phyloP scores from a whole-genome alignment of 768 basidiomycete species.

The Xerocomellus amylosporus region DNA sequence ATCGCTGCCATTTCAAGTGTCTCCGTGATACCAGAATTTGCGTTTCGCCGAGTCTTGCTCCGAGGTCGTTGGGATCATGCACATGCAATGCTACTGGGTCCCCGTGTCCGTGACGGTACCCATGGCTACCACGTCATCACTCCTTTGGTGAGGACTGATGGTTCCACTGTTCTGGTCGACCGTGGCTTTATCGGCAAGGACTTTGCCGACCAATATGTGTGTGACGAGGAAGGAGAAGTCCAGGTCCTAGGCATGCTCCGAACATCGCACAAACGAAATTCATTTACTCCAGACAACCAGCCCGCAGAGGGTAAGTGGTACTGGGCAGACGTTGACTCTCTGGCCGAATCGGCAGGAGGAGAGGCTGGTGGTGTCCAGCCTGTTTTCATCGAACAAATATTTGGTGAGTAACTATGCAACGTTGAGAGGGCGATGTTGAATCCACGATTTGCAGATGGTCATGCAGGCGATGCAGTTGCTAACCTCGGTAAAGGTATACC shows the following conservation, averaged over 20 bases:
- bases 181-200: constrained; percentile 82
- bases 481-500: constrained; percentile 72
- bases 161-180: constrained; percentile 86
- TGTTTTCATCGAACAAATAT: constrained; percentile 88
- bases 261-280: constrained; percentile 66
- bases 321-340: constrained; percentile 81
- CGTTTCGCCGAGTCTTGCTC: constrained; percentile 80
- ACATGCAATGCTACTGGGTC: constrained; percentile 77
- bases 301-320: constrained; percentile 83
- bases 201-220: constrained; percentile 39
- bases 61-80: constrained; percentile 77
- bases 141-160: constrained; percentile 76
- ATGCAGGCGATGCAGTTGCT: constrained; percentile 67
- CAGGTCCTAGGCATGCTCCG: constrained; percentile 86
- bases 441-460: constrained; percentile 60
- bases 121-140: constrained; percentile 87
- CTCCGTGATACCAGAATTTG: constrained; percentile 80
- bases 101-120: constrained; percentile 84
- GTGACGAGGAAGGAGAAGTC: constrained; percentile 53
- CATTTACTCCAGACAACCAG: constrained; percentile 87
- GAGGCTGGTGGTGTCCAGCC: constrained; percentile 72
- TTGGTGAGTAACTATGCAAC: constrained; percentile 51
- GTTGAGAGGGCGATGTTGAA: not conserved
- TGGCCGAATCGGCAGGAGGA: constrained; percentile 78
- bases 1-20: constrained; percentile 42